Evolutionary conservation across 805 yeast genomes (phyloP).

Genomic region (Ogataea henricii): DNA sequence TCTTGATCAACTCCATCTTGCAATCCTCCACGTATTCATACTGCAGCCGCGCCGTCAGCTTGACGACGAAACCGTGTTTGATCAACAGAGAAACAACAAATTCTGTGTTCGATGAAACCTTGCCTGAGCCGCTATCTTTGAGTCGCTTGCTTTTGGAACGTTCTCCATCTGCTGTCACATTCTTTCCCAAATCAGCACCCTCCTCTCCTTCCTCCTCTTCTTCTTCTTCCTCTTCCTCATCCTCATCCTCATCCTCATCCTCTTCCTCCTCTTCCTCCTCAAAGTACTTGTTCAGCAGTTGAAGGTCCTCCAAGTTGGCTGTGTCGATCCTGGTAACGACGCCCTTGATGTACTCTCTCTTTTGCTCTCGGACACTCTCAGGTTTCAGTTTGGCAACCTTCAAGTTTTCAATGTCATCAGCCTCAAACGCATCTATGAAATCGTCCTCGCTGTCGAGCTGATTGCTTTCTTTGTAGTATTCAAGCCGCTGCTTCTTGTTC

Average conservation of each 20-base stretch:
- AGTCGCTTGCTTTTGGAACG: neutral
- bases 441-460: slow-evolving; percentile 21
- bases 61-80: slow-evolving; percentile 14
- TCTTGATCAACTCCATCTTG: slow-evolving; percentile 18
- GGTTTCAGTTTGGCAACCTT: slow-evolving; percentile 4
- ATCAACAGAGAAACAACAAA: slow-evolving; percentile 16
- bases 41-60: slow-evolving; percentile 11
- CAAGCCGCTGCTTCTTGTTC: slow-evolving; percentile 22
- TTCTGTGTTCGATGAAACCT: slow-evolving; percentile 2
- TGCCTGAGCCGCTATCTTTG: no score
- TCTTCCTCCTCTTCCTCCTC: slow-evolving; percentile 13
- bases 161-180: neutral
- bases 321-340: slow-evolving; percentile 11
- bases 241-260: slow-evolving; percentile 4
- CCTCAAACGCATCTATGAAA: slow-evolving; percentile 22
- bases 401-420: slow-evolving; percentile 13
- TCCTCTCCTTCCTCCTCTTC: neutral
- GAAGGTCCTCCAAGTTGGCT: slow-evolving; percentile 16
- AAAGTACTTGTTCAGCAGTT: slow-evolving; percentile 14
- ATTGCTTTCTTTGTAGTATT: slow-evolving; percentile 21
- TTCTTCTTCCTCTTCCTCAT: neutral
- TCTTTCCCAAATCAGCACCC: neutral
- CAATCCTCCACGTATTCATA: slow-evolving; percentile 14
- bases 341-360: slow-evolving; percentile 12
- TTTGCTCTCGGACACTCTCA: slow-evolving; percentile 10